Evolutionary conservation across 2,329 filamentous ascomycete genomes (phyloP).

Genomic region (Alternaria triticina): DNA sequence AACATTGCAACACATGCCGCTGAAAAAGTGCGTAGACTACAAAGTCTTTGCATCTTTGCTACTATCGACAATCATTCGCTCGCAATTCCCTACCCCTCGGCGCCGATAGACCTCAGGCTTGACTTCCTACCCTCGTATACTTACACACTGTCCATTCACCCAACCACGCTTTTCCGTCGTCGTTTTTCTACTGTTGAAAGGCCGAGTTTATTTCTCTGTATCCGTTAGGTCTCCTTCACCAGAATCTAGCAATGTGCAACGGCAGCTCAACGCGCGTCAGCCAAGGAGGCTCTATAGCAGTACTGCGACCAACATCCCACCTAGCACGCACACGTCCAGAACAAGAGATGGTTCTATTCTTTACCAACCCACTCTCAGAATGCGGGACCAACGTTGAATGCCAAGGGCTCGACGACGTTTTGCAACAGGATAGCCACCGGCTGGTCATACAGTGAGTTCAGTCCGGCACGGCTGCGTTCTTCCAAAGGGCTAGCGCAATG

Average conservation of each 20-base stretch:
- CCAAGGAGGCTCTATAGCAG: conserved; percentile 47
- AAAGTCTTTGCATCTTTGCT: background rate
- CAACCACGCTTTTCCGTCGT: background rate
- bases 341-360: conserved; percentile 35
- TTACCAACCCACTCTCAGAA: conserved; percentile 33
- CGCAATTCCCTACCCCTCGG: background rate
- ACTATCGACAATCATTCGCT: background rate
- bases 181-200: background rate
- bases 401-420: conserved; percentile 24
- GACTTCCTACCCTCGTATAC: background rate
- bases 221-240: background rate
- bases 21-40: background rate
- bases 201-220: background rate
- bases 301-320: conserved; percentile 30
- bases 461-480: background rate
- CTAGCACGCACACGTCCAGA: conserved; percentile 8
- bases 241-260: conserved; percentile 34
- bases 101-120: background rate
- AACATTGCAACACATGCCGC: background rate
- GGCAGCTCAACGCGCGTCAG: conserved; percentile 35
- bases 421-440: conserved; percentile 23
- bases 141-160: background rate
- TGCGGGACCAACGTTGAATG: conserved; percentile 37
- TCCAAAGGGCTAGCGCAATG: background rate
- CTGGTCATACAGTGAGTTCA: conserved; percentile 41